Conservation (phyloP, 805 yeast genomes). For the Sugiyamaella marilandica region DNA sequence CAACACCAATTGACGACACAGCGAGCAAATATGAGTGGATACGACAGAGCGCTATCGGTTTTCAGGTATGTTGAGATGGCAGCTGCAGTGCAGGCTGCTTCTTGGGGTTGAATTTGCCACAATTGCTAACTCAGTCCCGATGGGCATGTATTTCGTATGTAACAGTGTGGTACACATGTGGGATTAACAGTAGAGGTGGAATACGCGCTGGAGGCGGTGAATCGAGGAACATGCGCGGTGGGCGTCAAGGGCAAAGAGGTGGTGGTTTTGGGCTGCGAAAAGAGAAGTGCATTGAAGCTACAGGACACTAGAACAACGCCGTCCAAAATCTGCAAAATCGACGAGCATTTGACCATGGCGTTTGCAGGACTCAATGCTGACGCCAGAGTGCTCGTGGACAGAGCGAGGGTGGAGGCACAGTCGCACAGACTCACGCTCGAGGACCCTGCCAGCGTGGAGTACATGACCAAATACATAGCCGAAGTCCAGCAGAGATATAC, state of each 20-base stretch:
- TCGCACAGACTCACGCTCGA: conserved; percentile 90
- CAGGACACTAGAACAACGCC: conserved; percentile 98
- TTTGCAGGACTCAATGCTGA: conserved; percentile 99
- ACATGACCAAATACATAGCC: conserved; percentile 91
- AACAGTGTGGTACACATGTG: neutral
- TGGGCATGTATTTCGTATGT: conserved; percentile 93
- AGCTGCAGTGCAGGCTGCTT: neutral
- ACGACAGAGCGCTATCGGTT: conserved; percentile 97
- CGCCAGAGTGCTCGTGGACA: conserved; percentile 89
- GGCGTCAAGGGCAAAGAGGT: conserved; percentile 88
- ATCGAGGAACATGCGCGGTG: conserved; percentile 96
- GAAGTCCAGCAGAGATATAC: conserved; percentile 96
- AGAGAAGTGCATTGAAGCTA: conserved; percentile 87
- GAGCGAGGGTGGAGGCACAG: conserved; percentile 95
- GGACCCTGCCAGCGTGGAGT: conserved; percentile 88
- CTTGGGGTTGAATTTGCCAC: neutral
- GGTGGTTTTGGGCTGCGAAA: conserved; percentile 94
- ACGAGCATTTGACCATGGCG: conserved; percentile 83
- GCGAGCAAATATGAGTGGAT: conserved; percentile 73
- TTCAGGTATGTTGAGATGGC: conserved; percentile 67
- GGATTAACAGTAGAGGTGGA: conserved; percentile 61
- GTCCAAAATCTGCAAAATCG: conserved; percentile 85
- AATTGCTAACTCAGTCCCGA: conserved; percentile 60
- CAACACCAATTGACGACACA: neutral
- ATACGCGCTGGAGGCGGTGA: conserved; percentile 95